A percentile compares a stretch with the other conserved stretches of the same genome.
Conservation (phyloP, 2,329 filamentous ascomycete species). For the Curvularia eragrostidis region DNA sequence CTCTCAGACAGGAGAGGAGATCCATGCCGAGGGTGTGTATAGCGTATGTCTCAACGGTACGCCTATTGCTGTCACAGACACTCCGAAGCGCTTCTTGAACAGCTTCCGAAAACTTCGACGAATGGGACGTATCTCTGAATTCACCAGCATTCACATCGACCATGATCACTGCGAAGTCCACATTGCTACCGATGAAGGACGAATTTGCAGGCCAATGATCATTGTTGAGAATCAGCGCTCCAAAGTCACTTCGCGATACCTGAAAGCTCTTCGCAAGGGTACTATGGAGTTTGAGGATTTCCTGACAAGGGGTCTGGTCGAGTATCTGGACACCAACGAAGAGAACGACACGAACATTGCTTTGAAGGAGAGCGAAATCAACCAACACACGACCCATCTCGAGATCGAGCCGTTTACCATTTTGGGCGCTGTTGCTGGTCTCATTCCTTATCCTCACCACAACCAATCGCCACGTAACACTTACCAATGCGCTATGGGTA, state of each 20-base stretch:
- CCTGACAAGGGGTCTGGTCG: slow-evolving; percentile 84
- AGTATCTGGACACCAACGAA: slow-evolving; percentile 98
- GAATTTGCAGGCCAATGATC: slow-evolving; percentile 94
- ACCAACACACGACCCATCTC: slow-evolving; percentile 84
- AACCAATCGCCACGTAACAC: slow-evolving; percentile 99
- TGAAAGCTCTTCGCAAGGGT: slow-evolving; percentile 81
- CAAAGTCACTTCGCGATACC: slow-evolving; percentile 77
- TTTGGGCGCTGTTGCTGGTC: slow-evolving; percentile 89
- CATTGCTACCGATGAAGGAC: slow-evolving; percentile 94
- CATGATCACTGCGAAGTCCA: slow-evolving; percentile 90
- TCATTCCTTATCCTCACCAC: slow-evolving; percentile 98
- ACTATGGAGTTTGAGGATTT: slow-evolving; percentile 94
- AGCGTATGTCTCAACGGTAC: slow-evolving; percentile 96
- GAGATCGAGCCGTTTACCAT: slow-evolving; percentile 99
- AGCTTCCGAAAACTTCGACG: slow-evolving; percentile 86
- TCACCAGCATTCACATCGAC: slow-evolving; percentile 96
- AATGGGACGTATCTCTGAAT: slow-evolving; percentile 91
- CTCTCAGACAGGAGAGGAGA: slow-evolving; percentile 80
- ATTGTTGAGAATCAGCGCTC: slow-evolving; percentile 89
- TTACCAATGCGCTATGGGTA: slow-evolving; percentile 99
- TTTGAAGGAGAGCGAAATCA: slow-evolving; percentile 85
- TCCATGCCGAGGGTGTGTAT: slow-evolving; percentile 83
- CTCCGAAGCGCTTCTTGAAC: slow-evolving; percentile 84
- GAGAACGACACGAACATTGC: slow-evolving; percentile 96
- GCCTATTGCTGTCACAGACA: slow-evolving; percentile 83